phyloP scores from a whole-genome alignment of 139 green algal genomes.

The Chlamydomonas incerta region DNA sequence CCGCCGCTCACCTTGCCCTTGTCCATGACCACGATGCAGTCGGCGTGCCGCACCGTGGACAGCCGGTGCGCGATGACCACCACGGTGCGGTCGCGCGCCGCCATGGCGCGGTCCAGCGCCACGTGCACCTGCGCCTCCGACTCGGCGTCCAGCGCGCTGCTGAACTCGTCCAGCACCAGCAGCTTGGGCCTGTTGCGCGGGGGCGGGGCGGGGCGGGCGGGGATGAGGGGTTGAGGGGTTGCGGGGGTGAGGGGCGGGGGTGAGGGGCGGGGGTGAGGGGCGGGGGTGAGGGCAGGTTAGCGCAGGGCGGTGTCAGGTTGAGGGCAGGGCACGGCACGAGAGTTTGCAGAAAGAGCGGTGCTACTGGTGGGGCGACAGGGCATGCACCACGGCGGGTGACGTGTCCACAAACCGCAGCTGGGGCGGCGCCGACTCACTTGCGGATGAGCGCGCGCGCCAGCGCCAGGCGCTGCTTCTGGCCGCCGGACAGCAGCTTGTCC shows the following conservation, averaged over 20 bases:
- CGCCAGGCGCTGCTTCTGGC: slow-evolving; percentile 75
- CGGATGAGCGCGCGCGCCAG: slow-evolving; percentile 69
- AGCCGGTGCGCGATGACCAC: slow-evolving; percentile 88
- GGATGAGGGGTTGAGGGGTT: too few species aligned
- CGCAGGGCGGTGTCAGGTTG: too few species aligned
- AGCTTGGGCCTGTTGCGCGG: slow-evolving; percentile 35
- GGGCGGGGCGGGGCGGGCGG: too few species aligned
- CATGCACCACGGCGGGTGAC: too few species aligned
- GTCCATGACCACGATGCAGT: slow-evolving; percentile 82
- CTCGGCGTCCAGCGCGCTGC: slow-evolving; percentile 47
- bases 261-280: too few species aligned
- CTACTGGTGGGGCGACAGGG: too few species aligned
- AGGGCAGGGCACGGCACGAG: too few species aligned
- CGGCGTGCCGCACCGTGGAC: slow-evolving; percentile 80
- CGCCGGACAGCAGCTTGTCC: slow-evolving; percentile 77
- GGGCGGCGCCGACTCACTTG: slow-evolving; percentile 49
- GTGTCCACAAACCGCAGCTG: too few species aligned
- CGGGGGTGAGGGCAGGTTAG: too few species aligned
- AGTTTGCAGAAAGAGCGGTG: too few species aligned
- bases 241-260: too few species aligned
- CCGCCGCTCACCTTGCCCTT: slow-evolving; percentile 64
- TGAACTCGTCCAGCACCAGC: slow-evolving; percentile 82
- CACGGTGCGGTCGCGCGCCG: slow-evolving; percentile 62
- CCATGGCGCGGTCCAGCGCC: slow-evolving; percentile 79
- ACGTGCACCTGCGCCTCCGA: slow-evolving; percentile 70